phyloP scores from a whole-genome alignment of 257 asterid genomes.

The Salvia rosmarinus region DNA sequence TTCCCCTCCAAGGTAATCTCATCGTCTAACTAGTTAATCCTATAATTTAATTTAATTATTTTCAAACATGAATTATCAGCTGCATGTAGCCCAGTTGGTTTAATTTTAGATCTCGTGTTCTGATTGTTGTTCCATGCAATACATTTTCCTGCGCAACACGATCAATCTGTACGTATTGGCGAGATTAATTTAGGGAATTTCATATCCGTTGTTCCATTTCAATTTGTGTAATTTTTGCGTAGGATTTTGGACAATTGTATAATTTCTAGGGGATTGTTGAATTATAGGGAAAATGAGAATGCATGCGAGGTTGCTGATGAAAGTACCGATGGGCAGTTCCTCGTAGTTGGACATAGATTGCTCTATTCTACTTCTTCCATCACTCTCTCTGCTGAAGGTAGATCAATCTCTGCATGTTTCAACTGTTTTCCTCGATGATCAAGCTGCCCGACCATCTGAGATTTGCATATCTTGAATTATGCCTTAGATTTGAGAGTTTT shows the following conservation, averaged over 20 bases:
- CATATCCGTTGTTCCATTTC: not conserved
- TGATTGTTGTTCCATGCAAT: slow-evolving; percentile 8
- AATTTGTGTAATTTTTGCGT: not conserved
- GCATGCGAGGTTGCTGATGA: slow-evolving; percentile 49
- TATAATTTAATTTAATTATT: not conserved
- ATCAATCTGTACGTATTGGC: not conserved
- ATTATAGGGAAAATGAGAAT: slow-evolving; percentile 50
- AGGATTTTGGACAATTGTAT: slow-evolving; percentile 15
- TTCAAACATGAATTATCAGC: not conserved
- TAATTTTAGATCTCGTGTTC: no score
- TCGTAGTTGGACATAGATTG: slow-evolving; percentile 59
- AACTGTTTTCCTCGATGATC: slow-evolving; percentile 9
- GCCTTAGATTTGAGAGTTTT: slow-evolving; percentile 56
- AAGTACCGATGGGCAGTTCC: slow-evolving; percentile 52
- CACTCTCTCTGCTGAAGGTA: slow-evolving; percentile 79
- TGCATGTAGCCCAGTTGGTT: no score
- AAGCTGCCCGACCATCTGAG: not conserved
- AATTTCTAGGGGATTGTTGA: slow-evolving; percentile 5
- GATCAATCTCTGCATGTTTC: slow-evolving; percentile 20
- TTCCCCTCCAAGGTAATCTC: slow-evolving; percentile 53
- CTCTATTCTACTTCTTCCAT: slow-evolving; percentile 75
- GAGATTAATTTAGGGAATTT: slow-evolving; percentile 6
- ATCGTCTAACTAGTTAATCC: not conserved
- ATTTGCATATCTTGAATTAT: slow-evolving; percentile 8
- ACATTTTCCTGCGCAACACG: not conserved